Evolutionary conservation across 108 stramenopile genomes (phyloP).

Genomic region (Conticribra weissflogii): DNA sequence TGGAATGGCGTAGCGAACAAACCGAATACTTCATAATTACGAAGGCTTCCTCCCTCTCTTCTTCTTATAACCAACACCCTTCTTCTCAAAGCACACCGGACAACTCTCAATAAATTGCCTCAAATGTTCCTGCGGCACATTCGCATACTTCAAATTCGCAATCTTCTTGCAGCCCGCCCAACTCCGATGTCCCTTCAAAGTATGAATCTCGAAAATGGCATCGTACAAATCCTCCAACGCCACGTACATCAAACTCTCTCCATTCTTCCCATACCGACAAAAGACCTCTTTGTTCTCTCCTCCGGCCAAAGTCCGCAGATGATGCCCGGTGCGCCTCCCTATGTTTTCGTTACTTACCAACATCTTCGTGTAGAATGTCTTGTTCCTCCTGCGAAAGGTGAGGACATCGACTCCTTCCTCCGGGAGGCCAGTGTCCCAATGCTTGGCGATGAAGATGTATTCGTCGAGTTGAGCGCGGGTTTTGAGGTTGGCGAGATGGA

Average conservation of each 20-base stretch:
- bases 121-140: constrained; percentile 34
- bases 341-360: constrained; percentile 29
- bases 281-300: constrained; percentile 20
- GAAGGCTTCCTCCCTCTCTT: background rate
- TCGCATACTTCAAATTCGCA: constrained; percentile 44
- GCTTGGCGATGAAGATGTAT: constrained; percentile 27
- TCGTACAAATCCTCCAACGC: constrained; percentile 41
- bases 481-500: constrained; percentile 18
- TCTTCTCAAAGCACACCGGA: constrained; percentile 31
- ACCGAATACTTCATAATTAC: background rate
- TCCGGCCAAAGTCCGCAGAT: constrained; percentile 9
- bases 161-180: constrained; percentile 32
- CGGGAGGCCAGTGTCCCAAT: constrained; percentile 41
- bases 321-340: constrained; percentile 38
- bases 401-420: constrained; percentile 21
- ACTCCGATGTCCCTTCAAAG: constrained; percentile 19
- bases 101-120: constrained; percentile 29
- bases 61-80: background rate
- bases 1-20: too few species aligned
- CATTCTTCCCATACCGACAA: constrained; percentile 41
- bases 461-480: constrained; percentile 32
- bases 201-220: constrained; percentile 42
- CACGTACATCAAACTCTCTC: constrained; percentile 43
- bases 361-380: constrained; percentile 44
- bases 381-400: constrained; percentile 30